Conservation (phyloP, 192 early-diverging fungal genomes). For the Entomortierella beljakovae region DNA sequence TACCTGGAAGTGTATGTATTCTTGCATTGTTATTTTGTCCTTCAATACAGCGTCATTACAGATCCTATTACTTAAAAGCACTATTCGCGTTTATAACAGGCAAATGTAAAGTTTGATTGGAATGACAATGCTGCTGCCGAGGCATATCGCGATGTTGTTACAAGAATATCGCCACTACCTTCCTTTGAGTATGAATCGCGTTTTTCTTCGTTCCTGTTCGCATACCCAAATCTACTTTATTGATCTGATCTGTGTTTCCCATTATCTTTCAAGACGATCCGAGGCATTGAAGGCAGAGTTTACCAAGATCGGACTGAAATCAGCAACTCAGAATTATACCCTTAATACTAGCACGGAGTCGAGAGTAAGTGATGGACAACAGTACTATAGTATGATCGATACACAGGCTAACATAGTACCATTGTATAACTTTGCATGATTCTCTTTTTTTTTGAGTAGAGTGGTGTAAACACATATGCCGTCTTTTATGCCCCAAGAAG, state of each 20-base stretch:
- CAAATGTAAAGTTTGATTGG: constrained; percentile 63
- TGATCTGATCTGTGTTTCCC: neutral
- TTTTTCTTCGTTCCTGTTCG: neutral
- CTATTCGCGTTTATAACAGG: too few species aligned
- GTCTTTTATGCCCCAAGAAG: constrained; percentile 83
- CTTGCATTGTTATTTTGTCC: neutral
- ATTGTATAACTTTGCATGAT: too few species aligned
- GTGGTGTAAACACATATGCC: constrained; percentile 84
- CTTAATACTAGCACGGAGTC: constrained; percentile 42
- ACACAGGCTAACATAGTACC: too few species aligned
- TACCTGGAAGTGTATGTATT: constrained; percentile 71
- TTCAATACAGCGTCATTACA: neutral
- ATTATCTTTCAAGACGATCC: constrained; percentile 46
- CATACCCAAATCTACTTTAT: too few species aligned
- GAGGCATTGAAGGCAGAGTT: constrained; percentile 63
- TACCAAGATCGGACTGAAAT: constrained; percentile 61
- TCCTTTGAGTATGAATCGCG: constrained; percentile 38
- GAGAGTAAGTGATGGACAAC: constrained; percentile 18
- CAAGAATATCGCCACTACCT: constrained; percentile 40
- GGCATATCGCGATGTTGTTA: constrained; percentile 55
- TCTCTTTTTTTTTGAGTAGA: constrained; percentile 4
- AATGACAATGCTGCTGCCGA: constrained; percentile 57
- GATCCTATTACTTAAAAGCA: neutral
- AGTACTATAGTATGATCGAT: neutral
- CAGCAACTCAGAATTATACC: constrained; percentile 65